Conservation (phyloP, 768 basidiomycete genomes). For the Phallus indusiatus region DNA sequence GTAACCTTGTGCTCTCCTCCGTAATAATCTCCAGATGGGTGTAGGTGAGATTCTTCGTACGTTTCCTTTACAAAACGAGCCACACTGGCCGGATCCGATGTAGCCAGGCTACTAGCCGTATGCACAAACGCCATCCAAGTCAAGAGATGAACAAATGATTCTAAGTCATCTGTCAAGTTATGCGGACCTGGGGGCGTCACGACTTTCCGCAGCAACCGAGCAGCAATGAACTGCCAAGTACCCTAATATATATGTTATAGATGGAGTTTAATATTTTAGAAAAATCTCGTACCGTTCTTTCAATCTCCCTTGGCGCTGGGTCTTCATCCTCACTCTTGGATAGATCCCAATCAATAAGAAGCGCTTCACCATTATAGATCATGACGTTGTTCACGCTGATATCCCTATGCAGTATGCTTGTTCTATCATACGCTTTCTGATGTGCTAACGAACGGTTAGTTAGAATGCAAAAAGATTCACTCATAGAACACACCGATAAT, state of each 20-base stretch:
- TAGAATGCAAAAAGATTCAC: no score
- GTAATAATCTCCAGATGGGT: no score
- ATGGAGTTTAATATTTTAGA: not conserved
- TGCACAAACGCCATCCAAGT: no score
- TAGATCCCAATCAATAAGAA: no score
- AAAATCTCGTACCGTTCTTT: not conserved
- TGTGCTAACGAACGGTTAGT: no score
- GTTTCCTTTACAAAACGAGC: not conserved
- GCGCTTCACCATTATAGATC: no score
- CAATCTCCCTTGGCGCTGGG: not conserved
- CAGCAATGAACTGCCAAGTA: not conserved
- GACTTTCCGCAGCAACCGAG: not conserved
- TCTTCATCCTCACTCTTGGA: not conserved
- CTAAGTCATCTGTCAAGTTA: not conserved
- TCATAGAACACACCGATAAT: no score
- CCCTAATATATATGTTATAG: not conserved
- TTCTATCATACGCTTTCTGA: slow-evolving; percentile 3
- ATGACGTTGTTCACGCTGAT: no score
- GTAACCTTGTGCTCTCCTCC: no score
- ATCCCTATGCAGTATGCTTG: not conserved
- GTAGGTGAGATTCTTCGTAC: no score
- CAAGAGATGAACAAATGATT: no score
- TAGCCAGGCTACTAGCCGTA: no score
- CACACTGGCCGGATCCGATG: not conserved
- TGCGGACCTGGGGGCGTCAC: not conserved